A percentile compares a stretch with the other conserved stretches of the same genome.
Evolutionary conservation across 2,329 filamentous ascomycete genomes (phyloP).

Genomic region (Penicillium rolfsii): DNA sequence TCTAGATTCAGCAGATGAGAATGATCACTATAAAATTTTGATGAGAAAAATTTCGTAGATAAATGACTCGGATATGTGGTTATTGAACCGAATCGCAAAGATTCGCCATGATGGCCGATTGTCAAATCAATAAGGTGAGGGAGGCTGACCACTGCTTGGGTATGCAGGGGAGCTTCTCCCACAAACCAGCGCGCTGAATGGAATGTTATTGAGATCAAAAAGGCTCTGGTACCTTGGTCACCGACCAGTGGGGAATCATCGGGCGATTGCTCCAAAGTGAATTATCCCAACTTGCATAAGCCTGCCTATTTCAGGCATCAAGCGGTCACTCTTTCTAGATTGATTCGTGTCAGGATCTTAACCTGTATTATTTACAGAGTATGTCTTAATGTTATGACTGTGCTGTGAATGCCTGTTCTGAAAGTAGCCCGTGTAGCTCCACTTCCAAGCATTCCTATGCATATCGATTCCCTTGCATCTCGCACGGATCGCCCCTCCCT

Average conservation of each 20-base stretch:
- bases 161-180: conserved; percentile 7
- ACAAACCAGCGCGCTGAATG: background rate
- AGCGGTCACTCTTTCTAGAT: background rate
- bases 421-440: background rate
- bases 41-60: background rate
- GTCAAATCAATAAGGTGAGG: background rate
- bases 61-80: background rate
- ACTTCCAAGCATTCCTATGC: conserved; percentile 3
- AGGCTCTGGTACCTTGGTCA: conserved; percentile 10
- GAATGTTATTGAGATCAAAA: background rate
- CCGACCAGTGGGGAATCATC: conserved; percentile 11
- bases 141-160: conserved; percentile 11
- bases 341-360: background rate
- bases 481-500: conserved; percentile 11
- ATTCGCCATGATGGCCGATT: background rate
- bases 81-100: background rate
- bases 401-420: background rate
- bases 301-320: background rate
- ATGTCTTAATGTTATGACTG: background rate
- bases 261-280: conserved; percentile 11
- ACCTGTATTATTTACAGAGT: no score
- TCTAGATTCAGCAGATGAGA: background rate
- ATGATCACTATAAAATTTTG: background rate
- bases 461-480: conserved; percentile 19
- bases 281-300: background rate